Evolutionary conservation across 2,329 filamentous ascomycete genomes (phyloP).

Genomic region (Penicillium sclerotiorum): DNA sequence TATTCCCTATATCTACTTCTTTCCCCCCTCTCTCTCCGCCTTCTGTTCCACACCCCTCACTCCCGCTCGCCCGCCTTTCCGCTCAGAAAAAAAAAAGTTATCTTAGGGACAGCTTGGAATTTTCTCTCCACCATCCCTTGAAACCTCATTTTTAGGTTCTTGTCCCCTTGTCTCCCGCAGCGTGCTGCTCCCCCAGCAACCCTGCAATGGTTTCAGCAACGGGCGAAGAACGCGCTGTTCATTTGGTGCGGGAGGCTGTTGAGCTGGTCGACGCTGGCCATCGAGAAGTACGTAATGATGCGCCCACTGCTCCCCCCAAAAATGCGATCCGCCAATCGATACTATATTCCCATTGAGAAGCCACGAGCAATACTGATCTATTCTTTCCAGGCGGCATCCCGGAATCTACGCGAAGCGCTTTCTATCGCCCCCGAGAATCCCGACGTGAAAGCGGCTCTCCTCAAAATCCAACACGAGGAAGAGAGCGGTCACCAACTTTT

Average conservation of each 20-base stretch:
- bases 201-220: conserved; percentile 47
- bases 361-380: not conserved
- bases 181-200: conserved; percentile 21
- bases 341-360: too few relatives aligned
- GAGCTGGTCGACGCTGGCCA: conserved; percentile 50
- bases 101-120: not conserved
- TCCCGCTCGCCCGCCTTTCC: conserved; percentile 18
- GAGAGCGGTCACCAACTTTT: conserved; percentile 47
- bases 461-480: conserved; percentile 48
- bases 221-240: conserved; percentile 49
- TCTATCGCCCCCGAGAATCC: conserved; percentile 49
- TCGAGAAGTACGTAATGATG: conserved; percentile 42
- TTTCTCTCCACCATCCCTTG: not conserved
- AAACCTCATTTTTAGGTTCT: not conserved
- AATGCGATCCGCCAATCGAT: not conserved
- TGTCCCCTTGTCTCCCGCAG: conserved; percentile 6
- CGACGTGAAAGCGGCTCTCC: conserved; percentile 49
- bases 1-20: conserved; percentile 5
- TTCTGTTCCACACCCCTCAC: conserved; percentile 4
- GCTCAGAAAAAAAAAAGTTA: conserved; percentile 17
- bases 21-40: conserved; percentile 14
- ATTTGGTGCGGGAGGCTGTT: conserved; percentile 51
- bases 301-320: not conserved
- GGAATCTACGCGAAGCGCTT: conserved; percentile 53
- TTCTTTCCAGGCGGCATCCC: conserved; percentile 45